These are phyloP conservation scores for Ligustrum vulgare DNA, from an alignment of 257 asterid species.

Conservation along the genomic window DNA sequence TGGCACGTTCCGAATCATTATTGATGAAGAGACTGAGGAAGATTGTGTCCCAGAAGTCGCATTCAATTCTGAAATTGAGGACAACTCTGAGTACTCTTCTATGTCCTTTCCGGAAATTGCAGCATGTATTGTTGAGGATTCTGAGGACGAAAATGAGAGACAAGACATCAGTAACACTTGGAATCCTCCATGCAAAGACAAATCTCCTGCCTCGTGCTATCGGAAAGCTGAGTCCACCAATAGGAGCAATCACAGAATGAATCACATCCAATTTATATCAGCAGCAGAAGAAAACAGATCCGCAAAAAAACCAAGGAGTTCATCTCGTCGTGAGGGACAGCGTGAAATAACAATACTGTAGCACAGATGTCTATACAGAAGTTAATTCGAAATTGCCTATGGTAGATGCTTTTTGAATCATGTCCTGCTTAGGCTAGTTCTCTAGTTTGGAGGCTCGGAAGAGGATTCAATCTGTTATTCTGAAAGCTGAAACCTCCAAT, in stretches of 20 bases:
- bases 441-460: neutral
- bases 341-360: neutral
- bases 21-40: constrained; percentile 23
- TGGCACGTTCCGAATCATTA: constrained; percentile 15
- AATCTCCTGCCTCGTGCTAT: neutral
- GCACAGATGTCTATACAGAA: neutral
- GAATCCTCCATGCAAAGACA: neutral
- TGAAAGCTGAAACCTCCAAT: neutral
- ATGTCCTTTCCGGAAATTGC: constrained; percentile 33
- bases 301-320: neutral
- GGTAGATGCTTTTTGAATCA: neutral
- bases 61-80: constrained; percentile 27
- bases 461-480: neutral
- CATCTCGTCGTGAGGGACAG: neutral
- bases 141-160: constrained; percentile 43
- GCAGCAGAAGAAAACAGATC: neutral
- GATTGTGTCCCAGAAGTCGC: constrained; percentile 26
- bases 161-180: constrained; percentile 14
- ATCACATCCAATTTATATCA: neutral
- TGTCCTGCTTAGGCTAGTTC: neutral
- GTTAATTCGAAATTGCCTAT: neutral
- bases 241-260: neutral
- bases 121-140: constrained; percentile 51
- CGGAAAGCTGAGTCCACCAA: neutral
- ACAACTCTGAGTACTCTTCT: constrained; percentile 9